Evolutionary conservation across 306 rosid species (phyloP).

Genomic region (Pachyrhizus erosus): DNA sequence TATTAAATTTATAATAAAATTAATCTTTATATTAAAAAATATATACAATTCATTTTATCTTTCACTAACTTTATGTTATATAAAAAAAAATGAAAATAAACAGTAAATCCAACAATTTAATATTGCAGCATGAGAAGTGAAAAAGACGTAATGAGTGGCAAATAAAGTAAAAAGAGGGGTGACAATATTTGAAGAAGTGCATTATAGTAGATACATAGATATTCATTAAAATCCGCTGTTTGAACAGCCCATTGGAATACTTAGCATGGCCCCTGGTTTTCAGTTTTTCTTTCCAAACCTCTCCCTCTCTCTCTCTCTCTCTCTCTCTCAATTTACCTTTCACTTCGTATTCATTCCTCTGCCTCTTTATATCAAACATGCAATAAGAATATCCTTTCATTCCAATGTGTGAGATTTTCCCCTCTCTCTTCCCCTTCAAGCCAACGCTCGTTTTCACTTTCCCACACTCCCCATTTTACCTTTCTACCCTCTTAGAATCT

Average conservation of each 20-base stretch:
- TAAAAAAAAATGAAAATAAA: too few relatives aligned
- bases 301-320: conserved; percentile 48
- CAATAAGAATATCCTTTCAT: not conserved
- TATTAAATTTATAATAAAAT: not conserved
- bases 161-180: not conserved
- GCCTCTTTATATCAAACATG: conserved; percentile 47
- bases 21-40: not conserved
- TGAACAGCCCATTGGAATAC: conserved; percentile 88
- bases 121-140: not conserved
- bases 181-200: not conserved
- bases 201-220: not conserved
- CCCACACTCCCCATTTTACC: conserved; percentile 30
- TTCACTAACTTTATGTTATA: not conserved
- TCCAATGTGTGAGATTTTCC: not conserved
- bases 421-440: conserved; percentile 16
- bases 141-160: not conserved
- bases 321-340: conserved; percentile 35
- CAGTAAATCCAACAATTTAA: not conserved
- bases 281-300: conserved; percentile 62
- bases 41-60: not conserved
- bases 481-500: conserved; percentile 31
- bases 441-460: conserved; percentile 50
- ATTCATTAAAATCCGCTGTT: conserved; percentile 66
- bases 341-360: not conserved
- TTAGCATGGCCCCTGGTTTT: conserved; percentile 96